phyloP scores from a whole-genome alignment of 2,329 filamentous ascomycete species.

The Claviceps digitariae region DNA sequence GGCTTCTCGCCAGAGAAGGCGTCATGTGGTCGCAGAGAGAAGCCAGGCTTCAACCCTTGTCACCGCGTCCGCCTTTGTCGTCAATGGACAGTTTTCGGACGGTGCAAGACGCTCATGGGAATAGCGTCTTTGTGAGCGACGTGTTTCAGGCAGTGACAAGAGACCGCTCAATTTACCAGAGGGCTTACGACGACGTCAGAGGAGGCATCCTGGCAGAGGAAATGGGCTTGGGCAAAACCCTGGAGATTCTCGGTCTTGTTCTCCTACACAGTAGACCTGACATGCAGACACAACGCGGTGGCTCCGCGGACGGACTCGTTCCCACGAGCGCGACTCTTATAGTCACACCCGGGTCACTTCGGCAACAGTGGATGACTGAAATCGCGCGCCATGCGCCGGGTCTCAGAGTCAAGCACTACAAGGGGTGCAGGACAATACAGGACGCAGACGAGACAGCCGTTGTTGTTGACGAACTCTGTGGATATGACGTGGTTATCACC shows the following conservation, averaged over 20 bases:
- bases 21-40: slow-evolving; percentile 28
- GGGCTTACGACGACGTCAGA: slow-evolving; percentile 26
- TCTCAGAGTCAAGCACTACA: slow-evolving; percentile 42
- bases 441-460: slow-evolving; percentile 25
- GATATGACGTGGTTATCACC: slow-evolving; percentile 47
- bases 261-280: slow-evolving; percentile 35
- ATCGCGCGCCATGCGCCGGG: slow-evolving; percentile 43
- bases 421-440: slow-evolving; percentile 29
- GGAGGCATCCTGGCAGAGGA: slow-evolving; percentile 65
- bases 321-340: slow-evolving; percentile 46
- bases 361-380: slow-evolving; percentile 49
- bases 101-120: slow-evolving; percentile 20
- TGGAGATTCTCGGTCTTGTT: slow-evolving; percentile 62
- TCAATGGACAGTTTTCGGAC: slow-evolving; percentile 18
- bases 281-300: slow-evolving; percentile 1
- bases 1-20: slow-evolving; percentile 56
- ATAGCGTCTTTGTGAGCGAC: slow-evolving; percentile 43
- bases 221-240: slow-evolving; percentile 72
- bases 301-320: slow-evolving; percentile 29
- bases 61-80: not conserved
- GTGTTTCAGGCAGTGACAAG: slow-evolving; percentile 46
- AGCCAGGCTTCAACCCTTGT: slow-evolving; percentile 9
- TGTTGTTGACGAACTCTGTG: slow-evolving; percentile 30
- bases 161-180: slow-evolving; percentile 31
- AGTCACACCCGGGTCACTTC: slow-evolving; percentile 42